Percentiles rank a stretch among this genome's conserved stretches.
Conservation (phyloP, 2,329 filamentous ascomycete species). For the Aureobasidium subglaciale region DNA sequence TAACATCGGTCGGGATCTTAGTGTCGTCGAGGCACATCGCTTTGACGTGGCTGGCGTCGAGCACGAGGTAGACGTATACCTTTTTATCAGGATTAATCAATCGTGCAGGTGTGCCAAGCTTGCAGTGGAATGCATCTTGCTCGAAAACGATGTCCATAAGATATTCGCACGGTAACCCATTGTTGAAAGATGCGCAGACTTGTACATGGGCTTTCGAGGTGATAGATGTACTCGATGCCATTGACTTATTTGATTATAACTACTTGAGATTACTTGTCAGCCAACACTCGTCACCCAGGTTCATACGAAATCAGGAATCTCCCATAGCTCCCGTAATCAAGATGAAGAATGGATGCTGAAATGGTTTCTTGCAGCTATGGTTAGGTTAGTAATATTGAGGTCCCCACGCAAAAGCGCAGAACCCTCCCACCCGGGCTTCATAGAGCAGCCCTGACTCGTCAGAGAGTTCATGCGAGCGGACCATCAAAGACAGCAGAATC, state of each 20-base stretch:
- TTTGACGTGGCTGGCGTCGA: not conserved
- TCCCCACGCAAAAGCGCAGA: slow-evolving; percentile 4
- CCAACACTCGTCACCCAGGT: not conserved
- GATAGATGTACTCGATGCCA: not conserved
- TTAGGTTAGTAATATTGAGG: slow-evolving; percentile 1
- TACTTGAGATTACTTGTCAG: not conserved
- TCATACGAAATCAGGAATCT: too few relatives aligned
- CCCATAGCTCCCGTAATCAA: too few relatives aligned
- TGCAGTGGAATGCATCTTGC: not conserved
- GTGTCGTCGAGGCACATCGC: not conserved
- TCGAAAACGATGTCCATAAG: not conserved
- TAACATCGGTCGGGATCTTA: not conserved
- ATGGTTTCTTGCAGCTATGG: too few relatives aligned
- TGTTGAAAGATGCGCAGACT: not conserved
- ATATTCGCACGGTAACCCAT: not conserved
- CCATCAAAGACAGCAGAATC: not conserved
- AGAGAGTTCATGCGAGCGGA: not conserved
- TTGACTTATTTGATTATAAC: not conserved
- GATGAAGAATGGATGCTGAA: too few relatives aligned
- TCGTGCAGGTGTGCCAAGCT: not conserved
- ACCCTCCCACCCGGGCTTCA: slow-evolving; percentile 13
- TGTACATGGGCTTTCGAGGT: not conserved
- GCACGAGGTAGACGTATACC: not conserved
- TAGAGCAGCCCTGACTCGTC: slow-evolving; percentile 8
- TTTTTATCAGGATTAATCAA: not conserved